These are phyloP conservation scores for Stellera chamaejasme DNA, from an alignment of 345 rosid genomes.

Conservation along the genomic window DNA sequence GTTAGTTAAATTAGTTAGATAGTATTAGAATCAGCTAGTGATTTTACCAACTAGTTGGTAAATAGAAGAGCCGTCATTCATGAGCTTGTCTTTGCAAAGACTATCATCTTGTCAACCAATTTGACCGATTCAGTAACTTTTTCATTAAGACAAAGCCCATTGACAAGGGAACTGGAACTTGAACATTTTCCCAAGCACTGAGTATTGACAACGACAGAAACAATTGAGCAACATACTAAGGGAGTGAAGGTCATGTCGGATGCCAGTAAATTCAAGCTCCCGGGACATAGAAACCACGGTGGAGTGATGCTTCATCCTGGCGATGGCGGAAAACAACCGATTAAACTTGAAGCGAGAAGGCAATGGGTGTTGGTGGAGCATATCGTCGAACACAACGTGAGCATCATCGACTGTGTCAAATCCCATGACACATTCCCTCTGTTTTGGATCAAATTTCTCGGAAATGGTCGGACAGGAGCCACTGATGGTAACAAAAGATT, in stretches of 20 bases:
- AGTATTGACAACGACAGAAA: constrained; percentile 3
- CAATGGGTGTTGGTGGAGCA: too few relatives aligned
- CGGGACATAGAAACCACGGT: too few relatives aligned
- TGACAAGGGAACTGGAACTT: constrained; percentile 9
- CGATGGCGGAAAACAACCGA: too few relatives aligned
- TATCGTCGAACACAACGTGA: constrained; percentile 3
- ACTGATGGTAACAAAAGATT: background rate
- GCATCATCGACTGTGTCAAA: constrained; percentile 1
- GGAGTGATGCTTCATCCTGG: too few relatives aligned
- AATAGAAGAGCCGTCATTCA: too few relatives aligned
- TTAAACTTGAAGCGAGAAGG: too few relatives aligned
- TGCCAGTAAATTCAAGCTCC: too few relatives aligned
- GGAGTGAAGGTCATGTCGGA: too few relatives aligned
- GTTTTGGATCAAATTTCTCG: background rate
- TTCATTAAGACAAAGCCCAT: constrained; percentile 9
- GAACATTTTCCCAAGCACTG: constrained; percentile 12
- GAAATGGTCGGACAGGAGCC: background rate
- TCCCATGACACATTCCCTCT: background rate
- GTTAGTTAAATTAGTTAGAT: too few relatives aligned
- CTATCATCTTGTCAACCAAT: constrained; percentile 9
- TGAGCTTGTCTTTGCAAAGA: constrained; percentile 9
- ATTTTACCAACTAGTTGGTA: too few relatives aligned
- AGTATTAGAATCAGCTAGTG: too few relatives aligned
- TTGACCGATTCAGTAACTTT: constrained; percentile 9
- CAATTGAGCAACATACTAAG: constrained; percentile 6